Evolutionary conservation across 352 stramenopile species (phyloP), one percentile per base, ranked within the genome.

Genomic region (Globisporangium spiculum): DNA sequence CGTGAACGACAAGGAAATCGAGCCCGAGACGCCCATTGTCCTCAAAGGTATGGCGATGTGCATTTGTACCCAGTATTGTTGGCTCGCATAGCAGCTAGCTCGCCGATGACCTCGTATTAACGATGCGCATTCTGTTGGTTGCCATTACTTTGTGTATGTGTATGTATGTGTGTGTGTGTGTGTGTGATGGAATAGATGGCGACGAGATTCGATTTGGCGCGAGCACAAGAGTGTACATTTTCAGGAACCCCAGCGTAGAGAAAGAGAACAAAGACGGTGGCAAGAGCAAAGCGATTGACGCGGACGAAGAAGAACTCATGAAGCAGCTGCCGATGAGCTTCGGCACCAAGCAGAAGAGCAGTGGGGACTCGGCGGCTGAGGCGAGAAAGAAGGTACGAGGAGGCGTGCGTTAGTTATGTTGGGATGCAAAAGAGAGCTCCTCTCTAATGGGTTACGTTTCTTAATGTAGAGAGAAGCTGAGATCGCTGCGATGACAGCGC

Each of bases 1-100:
- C 36, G 65, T 96, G 46, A 93, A 96, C 66, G 85, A 70, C 52
- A 57, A 81, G 46, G 81, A 90, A 66, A 82, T 96, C 30, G 63
- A 80, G 22, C 72, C 76, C 0, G 76, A 91, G 53, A 68, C 81
- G 60, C 81, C 83, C 0, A 63, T 60, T 18, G 52, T 54, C 34
- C 74, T 95, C 18, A 71, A 72, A 54, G 69, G 78, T 86, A 60
- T 48, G 41, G 7, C n/a, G 9, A 32, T 32, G 27, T 32, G 5
- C 34, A 18, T n/a, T 48, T 48, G 41, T n/a, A 8, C 41, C 41
- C 41, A 48, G n/a, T n/a, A 8, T n/a, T 48, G 16, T 6, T 48
- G 16, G 14, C 38, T 46, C 38, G 18, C 18, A 18, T 18, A 46
- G 38, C 38, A 14, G 14, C 14, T 18, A 14, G 38, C 38, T 20